Base-by-base conservation (phyloP, 1,284 basidiomycete genomes). In the Stygiomarasmius scandens region DNA sequence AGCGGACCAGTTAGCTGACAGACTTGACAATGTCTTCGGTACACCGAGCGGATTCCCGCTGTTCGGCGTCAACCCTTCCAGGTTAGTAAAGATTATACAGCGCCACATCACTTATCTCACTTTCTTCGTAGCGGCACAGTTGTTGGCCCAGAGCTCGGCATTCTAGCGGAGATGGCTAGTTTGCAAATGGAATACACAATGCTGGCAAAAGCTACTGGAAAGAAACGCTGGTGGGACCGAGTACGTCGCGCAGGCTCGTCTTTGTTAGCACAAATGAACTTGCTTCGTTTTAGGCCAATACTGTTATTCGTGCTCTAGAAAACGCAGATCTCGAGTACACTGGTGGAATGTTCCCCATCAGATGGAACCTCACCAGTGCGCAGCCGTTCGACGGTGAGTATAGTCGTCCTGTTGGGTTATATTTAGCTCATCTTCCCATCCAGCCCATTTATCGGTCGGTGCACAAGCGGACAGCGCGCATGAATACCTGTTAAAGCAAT, bases 401-500 rank as follows among this genome's bases (percentile, higher is more conserved):
- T 45, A 29, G 24, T 22, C 20, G 23, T 48, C 34, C 20, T 6
- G 22, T 45, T 8, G 12, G 10, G 20, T 14, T 22, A 8, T 41
- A 10, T 19, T 29, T 11, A 51, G 25, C 34, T 49, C 34, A 44
- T 19, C 22, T 19, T 57, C 19, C 47, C 52, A 53, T 29, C 1
- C 58, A 84, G 82, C 68, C 22, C 78, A 74, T 63, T 63, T 87
- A 20, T 86, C 85, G 0, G 81, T 88, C 3, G 89, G 89, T 14
- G 83, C 79, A 0, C 77, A 75, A 47, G 85, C 86, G 2, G 89
- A 92, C 62, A 90, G 89, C 63, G 83, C 80, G 2, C 85, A 91
- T 57, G 89, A 92, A 67, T 92, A 92, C 65, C 78, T 89, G 20
- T 77, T 92, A 38, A 92, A 92, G 65, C 83, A 88, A 58, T 89